phyloP scores from a whole-genome alignment of 345 rosid genomes.

The Eucalyptus sp. region DNA sequence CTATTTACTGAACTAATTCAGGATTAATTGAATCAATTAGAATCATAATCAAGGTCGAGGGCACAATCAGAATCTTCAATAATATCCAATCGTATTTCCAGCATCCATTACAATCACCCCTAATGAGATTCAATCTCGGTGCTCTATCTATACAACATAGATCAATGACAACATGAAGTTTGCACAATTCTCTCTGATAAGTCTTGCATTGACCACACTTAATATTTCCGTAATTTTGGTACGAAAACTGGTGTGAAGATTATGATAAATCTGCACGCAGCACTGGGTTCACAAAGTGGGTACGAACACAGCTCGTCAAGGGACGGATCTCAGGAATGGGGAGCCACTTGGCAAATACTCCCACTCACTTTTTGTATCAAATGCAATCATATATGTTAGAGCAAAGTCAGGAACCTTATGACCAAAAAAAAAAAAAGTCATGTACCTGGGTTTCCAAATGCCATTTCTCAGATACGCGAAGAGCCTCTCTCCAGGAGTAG shows the following conservation, averaged over 20 bases:
- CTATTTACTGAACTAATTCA: no score
- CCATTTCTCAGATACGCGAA: not conserved
- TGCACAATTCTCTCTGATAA: not conserved
- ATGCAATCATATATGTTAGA: not conserved
- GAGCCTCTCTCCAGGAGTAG: conserved; percentile 16
- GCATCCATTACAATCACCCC: not conserved
- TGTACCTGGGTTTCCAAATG: not conserved
- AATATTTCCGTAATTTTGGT: not conserved
- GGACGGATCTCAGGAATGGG: not conserved
- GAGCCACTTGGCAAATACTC: not conserved
- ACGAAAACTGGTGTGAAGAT: not conserved
- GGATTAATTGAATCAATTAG: no score
- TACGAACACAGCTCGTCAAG: not conserved
- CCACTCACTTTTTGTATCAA: not conserved
- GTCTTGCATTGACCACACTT: not conserved
- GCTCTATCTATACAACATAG: not conserved
- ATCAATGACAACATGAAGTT: not conserved
- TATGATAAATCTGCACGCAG: not conserved
- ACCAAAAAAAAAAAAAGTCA: no score
- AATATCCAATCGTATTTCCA: no score
- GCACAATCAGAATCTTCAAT: no score
- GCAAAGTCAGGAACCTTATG: not conserved
- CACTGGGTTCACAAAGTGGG: not conserved
- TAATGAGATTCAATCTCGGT: not conserved
- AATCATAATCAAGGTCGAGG: no score